phyloP scores from a whole-genome alignment of 495 filamentous ascomycete species.

The Penicillium pancosmium region DNA sequence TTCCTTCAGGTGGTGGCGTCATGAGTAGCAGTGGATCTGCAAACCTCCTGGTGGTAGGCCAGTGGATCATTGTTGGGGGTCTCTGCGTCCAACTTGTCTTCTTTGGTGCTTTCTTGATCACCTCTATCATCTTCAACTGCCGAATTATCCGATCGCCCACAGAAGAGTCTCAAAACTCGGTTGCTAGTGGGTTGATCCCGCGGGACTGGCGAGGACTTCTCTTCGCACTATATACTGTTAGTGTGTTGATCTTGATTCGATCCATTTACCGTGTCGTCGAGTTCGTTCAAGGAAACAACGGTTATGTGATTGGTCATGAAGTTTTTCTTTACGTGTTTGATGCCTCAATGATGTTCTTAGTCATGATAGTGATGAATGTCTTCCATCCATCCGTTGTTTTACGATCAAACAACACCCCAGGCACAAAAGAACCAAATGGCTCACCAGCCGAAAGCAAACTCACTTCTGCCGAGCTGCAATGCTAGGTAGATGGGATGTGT shows the following conservation, averaged over 20 bases:
- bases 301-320: constrained; percentile 55
- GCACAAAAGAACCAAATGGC: neutral
- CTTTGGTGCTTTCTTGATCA: constrained; percentile 41
- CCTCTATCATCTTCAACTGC: constrained; percentile 36
- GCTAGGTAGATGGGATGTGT: neutral
- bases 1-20: constrained; percentile 13
- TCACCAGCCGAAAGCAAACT: neutral
- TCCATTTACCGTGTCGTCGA: constrained; percentile 63
- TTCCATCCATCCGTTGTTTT: constrained; percentile 23
- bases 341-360: constrained; percentile 55
- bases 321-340: constrained; percentile 66
- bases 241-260: constrained; percentile 61
- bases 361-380: constrained; percentile 51
- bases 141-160: constrained; percentile 32
- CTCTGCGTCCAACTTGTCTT: constrained; percentile 42
- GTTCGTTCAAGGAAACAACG: constrained; percentile 56
- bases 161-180: constrained; percentile 3
- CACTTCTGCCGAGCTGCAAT: neutral
- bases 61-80: constrained; percentile 45
- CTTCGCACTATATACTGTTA: constrained; percentile 54
- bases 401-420: neutral
- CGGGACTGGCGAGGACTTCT: constrained; percentile 30
- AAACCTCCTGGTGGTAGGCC: constrained; percentile 24
- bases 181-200: neutral
- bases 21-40: constrained; percentile 18